phyloP scores from a whole-genome alignment of 2,329 filamentous ascomycete genomes.

The Monilinia fructigena region DNA sequence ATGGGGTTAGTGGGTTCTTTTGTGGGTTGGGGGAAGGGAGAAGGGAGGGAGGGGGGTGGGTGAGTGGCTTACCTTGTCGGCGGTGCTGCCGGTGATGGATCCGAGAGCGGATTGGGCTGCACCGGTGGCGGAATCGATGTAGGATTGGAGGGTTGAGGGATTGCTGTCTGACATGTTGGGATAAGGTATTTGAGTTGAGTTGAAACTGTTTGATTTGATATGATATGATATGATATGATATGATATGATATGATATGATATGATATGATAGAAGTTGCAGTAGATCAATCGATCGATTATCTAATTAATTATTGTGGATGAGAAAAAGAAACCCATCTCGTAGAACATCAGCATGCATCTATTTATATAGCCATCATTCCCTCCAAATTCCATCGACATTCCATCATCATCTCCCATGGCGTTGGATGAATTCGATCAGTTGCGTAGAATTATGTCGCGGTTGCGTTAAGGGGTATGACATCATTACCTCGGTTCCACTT shows the following conservation, averaged over 20 bases:
- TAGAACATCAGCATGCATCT: background rate
- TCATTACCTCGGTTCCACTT: background rate
- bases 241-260: background rate
- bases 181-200: constrained; percentile 12
- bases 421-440: background rate
- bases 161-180: constrained; percentile 51
- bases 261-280: background rate
- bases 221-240: background rate
- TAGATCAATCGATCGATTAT: background rate
- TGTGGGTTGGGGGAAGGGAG: constrained; percentile 6
- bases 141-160: constrained; percentile 74
- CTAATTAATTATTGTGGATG: background rate
- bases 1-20: background rate
- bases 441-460: background rate
- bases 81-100: constrained; percentile 67
- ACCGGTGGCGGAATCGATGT: constrained; percentile 70
- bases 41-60: background rate
- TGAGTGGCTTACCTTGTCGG: constrained; percentile 52
- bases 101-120: constrained; percentile 71
- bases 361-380: background rate
- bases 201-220: background rate
- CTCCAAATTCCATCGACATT: background rate
- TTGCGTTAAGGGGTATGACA: constrained; percentile 4
- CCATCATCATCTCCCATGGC: background rate
- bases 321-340: background rate